phyloP scores from a whole-genome alignment of 73 alveolate species.

The Tetrahymena elliotti region DNA sequence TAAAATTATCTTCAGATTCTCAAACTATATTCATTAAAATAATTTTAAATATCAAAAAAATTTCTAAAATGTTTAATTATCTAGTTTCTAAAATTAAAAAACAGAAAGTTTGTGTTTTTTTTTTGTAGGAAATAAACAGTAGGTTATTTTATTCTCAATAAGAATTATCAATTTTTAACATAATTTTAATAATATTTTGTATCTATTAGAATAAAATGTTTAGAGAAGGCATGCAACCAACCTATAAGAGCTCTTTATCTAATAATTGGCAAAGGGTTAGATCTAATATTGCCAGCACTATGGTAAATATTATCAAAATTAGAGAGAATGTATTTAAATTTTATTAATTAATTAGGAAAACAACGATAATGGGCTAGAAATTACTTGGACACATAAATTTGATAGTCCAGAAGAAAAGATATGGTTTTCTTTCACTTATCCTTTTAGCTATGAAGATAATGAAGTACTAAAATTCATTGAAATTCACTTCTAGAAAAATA shows the following conservation, averaged over 20 bases:
- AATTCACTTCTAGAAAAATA: no score
- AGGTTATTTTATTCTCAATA: no score
- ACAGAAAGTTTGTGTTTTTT: no score
- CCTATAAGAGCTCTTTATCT: background rate
- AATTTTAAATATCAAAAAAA: no score
- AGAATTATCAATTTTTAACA: no score
- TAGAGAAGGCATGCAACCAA: constrained; percentile 44
- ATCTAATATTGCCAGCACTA: background rate
- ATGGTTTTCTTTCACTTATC: constrained; percentile 28
- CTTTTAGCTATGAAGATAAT: constrained; percentile 24
- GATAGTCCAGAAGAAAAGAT: background rate
- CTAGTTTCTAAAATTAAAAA: no score
- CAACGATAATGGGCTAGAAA: background rate
- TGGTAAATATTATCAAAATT: background rate
- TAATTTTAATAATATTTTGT: no score
- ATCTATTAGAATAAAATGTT: constrained; percentile 12
- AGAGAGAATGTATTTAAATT: background rate
- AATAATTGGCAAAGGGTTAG: constrained; percentile 11
- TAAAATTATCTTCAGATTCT: no score
- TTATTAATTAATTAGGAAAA: background rate
- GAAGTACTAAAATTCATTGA: constrained; percentile 10
- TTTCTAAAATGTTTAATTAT: no score
- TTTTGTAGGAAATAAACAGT: no score
- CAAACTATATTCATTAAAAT: no score
- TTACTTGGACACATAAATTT: background rate